Base-by-base conservation (phyloP, 768 basidiomycete genomes). In the Boletus vermiculosoides region DNA sequence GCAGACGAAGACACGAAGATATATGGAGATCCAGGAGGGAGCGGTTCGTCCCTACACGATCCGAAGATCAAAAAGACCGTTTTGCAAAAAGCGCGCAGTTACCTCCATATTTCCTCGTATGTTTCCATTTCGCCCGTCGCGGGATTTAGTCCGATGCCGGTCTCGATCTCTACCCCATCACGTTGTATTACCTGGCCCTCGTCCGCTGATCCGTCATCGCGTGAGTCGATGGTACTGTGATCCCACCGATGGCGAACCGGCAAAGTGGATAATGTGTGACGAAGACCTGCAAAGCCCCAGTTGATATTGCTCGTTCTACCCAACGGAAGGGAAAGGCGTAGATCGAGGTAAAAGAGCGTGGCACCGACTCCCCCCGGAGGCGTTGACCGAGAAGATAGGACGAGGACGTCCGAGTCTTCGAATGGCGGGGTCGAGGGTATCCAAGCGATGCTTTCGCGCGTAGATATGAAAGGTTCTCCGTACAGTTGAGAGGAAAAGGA, bases 361-460 rank as follows among this genome's bases (percentile, higher is more conserved):
- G 57, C 52, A 10, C 53, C 66, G 37, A 67, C 45, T 18, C 12
- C 30, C 4, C 45, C 56, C 9, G 55, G 47, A 23, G 63, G 63
- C 7, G 69, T 66, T 7, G 63, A 59, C 9, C 67, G 66, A 30
- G 67, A 68, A 13, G 61, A 71, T n/a, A 68, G 54, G 31, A 70
- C 67, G 25, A 71, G 63, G 23, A 70, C 69, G 23, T 63, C 60
- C 4, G 63, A 68, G 45, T 68, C 67, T 52, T 70, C 69, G 46
- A 51, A 70, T 31, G 56, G 28, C 13, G 57, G 56, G 12, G 51
- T 40, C 11, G 50, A 62, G 12, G 60, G 55, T 41, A 60, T 47
- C 66, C 66, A 68, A 25, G 66, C 57, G 22, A 68, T 68, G 45
- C 51, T 68, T 34, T 68, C 42, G 23, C 69, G 66, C 1, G 15